phyloP scores from a whole-genome alignment of 1,139 yeast genomes.

The Suzukiozyma palmioleophila region DNA sequence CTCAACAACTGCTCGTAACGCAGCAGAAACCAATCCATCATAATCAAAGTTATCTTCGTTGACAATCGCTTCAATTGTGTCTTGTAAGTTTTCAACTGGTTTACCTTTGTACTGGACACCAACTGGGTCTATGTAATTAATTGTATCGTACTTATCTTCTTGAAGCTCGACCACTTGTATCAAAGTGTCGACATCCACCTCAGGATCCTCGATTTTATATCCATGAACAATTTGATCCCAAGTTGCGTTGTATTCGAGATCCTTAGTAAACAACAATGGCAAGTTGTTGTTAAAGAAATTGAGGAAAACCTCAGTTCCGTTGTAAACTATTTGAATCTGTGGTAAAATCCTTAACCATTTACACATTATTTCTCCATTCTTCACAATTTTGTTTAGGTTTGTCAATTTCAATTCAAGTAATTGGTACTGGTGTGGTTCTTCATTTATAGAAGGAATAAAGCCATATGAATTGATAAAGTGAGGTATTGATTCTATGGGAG shows the following conservation, averaged over 20 bases:
- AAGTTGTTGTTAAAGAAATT: slow-evolving; percentile 14
- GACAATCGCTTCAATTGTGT: slow-evolving; percentile 5
- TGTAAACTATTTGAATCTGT: slow-evolving; percentile 17
- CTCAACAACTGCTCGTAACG: slow-evolving; percentile 7
- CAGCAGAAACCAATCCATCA: slow-evolving; percentile 2
- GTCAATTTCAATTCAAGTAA: slow-evolving; percentile 12
- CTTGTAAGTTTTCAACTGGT: slow-evolving; percentile 5
- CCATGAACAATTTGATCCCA: slow-evolving; percentile 13
- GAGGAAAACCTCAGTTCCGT: slow-evolving; percentile 13
- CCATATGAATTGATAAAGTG: slow-evolving; percentile 55
- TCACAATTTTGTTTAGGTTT: slow-evolving; percentile 5
- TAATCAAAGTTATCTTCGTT: slow-evolving; percentile 6
- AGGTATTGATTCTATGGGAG: slow-evolving; percentile 42
- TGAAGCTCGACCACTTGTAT: slow-evolving; percentile 18
- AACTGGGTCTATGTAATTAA: slow-evolving; percentile 22
- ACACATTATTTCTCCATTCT: slow-evolving; percentile 9
- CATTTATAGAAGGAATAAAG: slow-evolving; percentile 39
- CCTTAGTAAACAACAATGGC: slow-evolving; percentile 14
- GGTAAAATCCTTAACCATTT: slow-evolving; percentile 27
- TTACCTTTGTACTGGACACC: slow-evolving; percentile 14
- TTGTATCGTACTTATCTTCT: slow-evolving; percentile 21
- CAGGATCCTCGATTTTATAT: slow-evolving; percentile 8
- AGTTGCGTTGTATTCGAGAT: slow-evolving; percentile 11
- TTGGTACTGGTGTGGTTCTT: slow-evolving; percentile 9
- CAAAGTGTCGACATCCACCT: slow-evolving; percentile 11